Base-by-base conservation (phyloP, 768 basidiomycete species). In the Boletus pseudopeckii region DNA sequence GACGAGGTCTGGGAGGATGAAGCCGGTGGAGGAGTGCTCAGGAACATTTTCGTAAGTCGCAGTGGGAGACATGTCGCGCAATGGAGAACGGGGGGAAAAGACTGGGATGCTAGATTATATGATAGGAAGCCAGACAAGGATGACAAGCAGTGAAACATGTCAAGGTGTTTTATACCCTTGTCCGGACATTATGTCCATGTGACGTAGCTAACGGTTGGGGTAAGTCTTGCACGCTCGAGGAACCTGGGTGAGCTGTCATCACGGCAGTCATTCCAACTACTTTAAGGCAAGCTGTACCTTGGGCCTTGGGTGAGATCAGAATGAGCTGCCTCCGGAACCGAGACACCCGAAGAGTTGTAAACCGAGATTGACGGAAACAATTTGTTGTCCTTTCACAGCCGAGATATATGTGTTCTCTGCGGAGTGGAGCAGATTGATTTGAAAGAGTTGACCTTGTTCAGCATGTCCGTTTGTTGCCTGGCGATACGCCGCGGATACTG, bases 1-100 rank as follows among this genome's bases (percentile, higher is more conserved):
- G 48, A 78, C 65, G 47, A 77, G 70, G 58, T 78, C 76, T 36
- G 75, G 77, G 48, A 77, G 67, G 51, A 68, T 59, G 60, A 77
- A 74, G 14, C 57, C 64, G 17, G 58, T 26, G 53, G 24, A 50
- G 33, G 58, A 51, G 22, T 40, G 36, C 41, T 57, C 30, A 17
- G 53, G 38, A 33, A 45, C 38, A 17, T 24, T 50, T 36, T 60
- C 57, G 61, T 57, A 54, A 10, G 60, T 60, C 8, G 69, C 62
- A 15, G 62, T 60, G 48, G 69, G 64, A 38, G 67, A 48, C 62
- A 71, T 71, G 32, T 43, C 36, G 48, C 30, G 18, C 34, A 28
- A 52, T 45, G 45, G 33, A 41, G 36, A 44, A 34, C 47, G 48
- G 26, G 15, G 13, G 22, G 13, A 24, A 42, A 36, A 33, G 28